These are phyloP conservation scores for Magnaporthiopsis incrustans DNA, from an alignment of 2,329 filamentous ascomycete genomes.

Conservation along the genomic window DNA sequence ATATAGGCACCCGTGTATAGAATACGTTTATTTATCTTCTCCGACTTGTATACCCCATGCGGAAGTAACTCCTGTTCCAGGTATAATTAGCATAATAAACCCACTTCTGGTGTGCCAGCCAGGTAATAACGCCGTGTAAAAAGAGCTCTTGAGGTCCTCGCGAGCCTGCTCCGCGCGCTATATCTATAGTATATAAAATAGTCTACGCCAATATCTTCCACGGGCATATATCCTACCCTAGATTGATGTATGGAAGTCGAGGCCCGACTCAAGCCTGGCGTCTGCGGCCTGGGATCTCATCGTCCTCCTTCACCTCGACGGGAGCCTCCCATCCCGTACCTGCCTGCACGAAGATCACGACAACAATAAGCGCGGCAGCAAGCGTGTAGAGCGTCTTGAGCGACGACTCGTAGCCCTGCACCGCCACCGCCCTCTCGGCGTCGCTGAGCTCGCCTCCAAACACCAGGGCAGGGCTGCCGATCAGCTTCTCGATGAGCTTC, in stretches of 20 bases:
- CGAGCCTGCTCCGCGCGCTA: too few relatives aligned
- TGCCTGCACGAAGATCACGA: conserved; percentile 39
- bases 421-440: conserved; percentile 36
- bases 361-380: conserved; percentile 33
- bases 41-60: too few relatives aligned
- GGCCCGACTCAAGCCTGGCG: conserved; percentile 20
- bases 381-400: conserved; percentile 37
- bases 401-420: conserved; percentile 38
- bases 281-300: conserved; percentile 19
- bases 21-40: too few relatives aligned
- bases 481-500: conserved; percentile 36
- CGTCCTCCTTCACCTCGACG: conserved; percentile 42
- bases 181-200: too few relatives aligned
- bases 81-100: too few relatives aligned
- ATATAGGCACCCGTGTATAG: too few relatives aligned
- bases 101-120: too few relatives aligned
- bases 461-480: conserved; percentile 44
- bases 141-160: too few relatives aligned
- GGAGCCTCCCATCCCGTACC: conserved; percentile 43
- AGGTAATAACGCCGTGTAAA: too few relatives aligned
- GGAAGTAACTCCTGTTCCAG: too few relatives aligned
- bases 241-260: not conserved
- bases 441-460: conserved; percentile 31
- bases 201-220: too few relatives aligned
- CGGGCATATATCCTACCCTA: too few relatives aligned